phyloP scores from a whole-genome alignment of 78 protist genomes.

The Planoprotostelium fungivorum region DNA sequence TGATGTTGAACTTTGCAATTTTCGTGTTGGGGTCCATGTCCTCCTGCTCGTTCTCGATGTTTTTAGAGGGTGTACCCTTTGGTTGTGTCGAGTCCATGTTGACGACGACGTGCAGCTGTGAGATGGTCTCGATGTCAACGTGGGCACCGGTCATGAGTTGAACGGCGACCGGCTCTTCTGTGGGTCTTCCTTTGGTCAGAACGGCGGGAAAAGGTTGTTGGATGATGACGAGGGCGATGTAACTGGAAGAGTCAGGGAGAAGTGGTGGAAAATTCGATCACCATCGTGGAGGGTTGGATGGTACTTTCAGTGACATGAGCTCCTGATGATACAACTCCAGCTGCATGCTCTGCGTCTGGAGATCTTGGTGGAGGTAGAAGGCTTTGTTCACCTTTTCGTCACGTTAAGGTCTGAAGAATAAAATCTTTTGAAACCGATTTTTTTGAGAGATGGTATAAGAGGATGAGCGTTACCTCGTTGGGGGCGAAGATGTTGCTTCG shows the following conservation, averaged over 20 bases:
- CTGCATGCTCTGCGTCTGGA: conserved; percentile 45
- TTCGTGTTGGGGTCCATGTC: conserved; percentile 38
- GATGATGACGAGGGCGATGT: conserved; percentile 49
- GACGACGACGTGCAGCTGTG: conserved; percentile 40
- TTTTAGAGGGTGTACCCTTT: conserved; percentile 17
- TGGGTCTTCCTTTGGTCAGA: conserved; percentile 54
- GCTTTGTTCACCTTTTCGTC: background rate
- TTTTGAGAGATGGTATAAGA: too few species aligned
- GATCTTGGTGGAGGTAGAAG: conserved; percentile 21
- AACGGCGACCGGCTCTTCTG: conserved; percentile 57
- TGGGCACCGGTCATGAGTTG: conserved; percentile 48
- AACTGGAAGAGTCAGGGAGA: conserved; percentile 4
- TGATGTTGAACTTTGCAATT: conserved; percentile 48
- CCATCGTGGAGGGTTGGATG: conserved; percentile 38
- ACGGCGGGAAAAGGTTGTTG: conserved; percentile 66
- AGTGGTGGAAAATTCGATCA: background rate
- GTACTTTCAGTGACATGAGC: conserved; percentile 32
- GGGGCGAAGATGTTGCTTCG: background rate
- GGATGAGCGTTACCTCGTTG: background rate
- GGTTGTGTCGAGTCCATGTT: conserved; percentile 47
- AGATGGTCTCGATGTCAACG: conserved; percentile 41
- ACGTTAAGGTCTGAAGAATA: background rate
- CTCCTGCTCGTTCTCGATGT: conserved; percentile 54
- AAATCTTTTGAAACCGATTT: too few species aligned
- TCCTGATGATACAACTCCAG: conserved; percentile 57